These are phyloP conservation scores for Nemania sp. DNA, from an alignment of 2,329 filamentous ascomycete species.

Conservation along the genomic window DNA sequence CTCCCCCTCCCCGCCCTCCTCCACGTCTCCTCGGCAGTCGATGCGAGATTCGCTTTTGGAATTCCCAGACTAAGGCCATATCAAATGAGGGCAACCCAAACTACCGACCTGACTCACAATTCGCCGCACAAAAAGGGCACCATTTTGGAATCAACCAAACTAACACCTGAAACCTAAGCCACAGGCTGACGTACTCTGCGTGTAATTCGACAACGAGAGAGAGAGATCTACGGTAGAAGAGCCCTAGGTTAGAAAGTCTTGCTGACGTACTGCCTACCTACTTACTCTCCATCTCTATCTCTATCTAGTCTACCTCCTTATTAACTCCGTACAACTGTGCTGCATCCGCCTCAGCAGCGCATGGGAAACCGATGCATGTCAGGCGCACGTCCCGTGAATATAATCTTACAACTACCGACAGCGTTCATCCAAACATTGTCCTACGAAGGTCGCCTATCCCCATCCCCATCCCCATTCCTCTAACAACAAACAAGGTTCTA, in stretches of 20 bases:
- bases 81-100: background rate
- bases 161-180: background rate
- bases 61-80: background rate
- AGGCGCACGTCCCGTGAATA: constrained; percentile 11
- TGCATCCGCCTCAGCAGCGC: background rate
- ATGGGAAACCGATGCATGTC: constrained; percentile 8
- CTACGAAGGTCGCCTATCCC: background rate
- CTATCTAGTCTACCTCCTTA: background rate
- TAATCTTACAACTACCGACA: background rate
- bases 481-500: no score
- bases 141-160: background rate
- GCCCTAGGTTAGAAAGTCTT: background rate
- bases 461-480: background rate
- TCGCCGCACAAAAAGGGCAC: background rate
- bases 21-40: background rate
- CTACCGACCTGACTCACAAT: background rate
- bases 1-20: background rate
- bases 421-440: background rate
- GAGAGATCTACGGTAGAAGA: background rate
- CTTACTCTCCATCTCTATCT: background rate
- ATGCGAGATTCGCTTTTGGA: constrained; percentile 4
- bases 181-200: constrained; percentile 12
- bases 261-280: background rate
- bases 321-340: background rate
- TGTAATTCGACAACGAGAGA: background rate